Evolutionary conservation across 2,329 filamentous ascomycete species (phyloP).

Genomic region (Myriosclerotinia duriaeana): DNA sequence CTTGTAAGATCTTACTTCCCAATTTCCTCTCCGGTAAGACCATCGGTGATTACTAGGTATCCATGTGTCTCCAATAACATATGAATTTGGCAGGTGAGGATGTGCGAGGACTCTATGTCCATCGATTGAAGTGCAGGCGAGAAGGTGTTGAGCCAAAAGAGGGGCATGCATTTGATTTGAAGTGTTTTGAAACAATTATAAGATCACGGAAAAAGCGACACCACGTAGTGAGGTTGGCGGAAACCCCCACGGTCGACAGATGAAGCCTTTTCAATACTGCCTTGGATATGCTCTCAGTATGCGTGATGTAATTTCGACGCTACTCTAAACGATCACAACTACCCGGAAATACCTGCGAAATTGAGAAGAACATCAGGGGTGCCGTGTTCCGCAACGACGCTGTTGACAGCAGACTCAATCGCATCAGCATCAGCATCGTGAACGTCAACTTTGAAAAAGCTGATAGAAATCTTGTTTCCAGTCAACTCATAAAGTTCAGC

Average conservation of each 20-base stretch:
- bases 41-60: background rate
- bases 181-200: no score
- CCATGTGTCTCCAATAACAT: background rate
- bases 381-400: conserved; percentile 65
- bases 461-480: conserved; percentile 60
- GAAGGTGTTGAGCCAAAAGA: background rate
- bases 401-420: conserved; percentile 67
- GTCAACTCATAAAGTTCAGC: conserved; percentile 69
- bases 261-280: no score
- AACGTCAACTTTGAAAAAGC: conserved; percentile 78
- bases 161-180: background rate
- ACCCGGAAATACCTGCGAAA: conserved; percentile 63
- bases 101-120: background rate
- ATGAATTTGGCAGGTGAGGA: background rate
- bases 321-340: no score
- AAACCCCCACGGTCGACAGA: no score
- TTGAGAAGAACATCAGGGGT: conserved; percentile 75
- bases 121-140: background rate
- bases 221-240: no score
- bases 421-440: conserved; percentile 60
- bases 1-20: background rate
- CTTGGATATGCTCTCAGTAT: no score
- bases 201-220: no score
- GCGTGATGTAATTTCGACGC: no score
- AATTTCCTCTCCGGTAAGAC: background rate